A percentile compares a stretch with the other conserved stretches of the same genome.
Conservation (phyloP, 306 rosid species). For the Casuarina cunninghamiana region DNA sequence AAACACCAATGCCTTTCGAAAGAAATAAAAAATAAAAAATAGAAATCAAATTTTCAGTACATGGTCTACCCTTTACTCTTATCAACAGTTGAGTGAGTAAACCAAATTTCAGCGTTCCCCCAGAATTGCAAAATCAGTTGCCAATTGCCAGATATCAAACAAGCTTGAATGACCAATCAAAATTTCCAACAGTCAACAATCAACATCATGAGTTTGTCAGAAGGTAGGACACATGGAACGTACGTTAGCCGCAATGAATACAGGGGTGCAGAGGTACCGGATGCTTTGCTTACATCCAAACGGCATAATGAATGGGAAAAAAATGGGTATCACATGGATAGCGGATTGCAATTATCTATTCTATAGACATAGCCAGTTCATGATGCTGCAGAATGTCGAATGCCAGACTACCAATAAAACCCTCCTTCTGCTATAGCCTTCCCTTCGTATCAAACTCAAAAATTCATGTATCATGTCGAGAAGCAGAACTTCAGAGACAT, state of each 20-base stretch:
- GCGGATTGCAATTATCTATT: constrained; percentile 34
- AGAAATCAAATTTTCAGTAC: neutral
- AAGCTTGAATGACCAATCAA: neutral
- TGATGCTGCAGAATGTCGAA: constrained; percentile 22
- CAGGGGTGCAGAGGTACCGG: constrained; percentile 27
- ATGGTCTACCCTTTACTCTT: neutral
- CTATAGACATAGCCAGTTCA: constrained; percentile 18
- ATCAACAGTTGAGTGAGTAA: neutral
- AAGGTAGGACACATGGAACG: neutral
- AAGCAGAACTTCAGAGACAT: constrained; percentile 35
- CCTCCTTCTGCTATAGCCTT: constrained; percentile 25
- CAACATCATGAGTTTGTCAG: neutral
- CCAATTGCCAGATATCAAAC: neutral
- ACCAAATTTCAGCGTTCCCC: neutral
- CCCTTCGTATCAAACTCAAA: constrained; percentile 14
- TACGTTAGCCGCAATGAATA: constrained; percentile 25
- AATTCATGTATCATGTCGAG: constrained; percentile 25
- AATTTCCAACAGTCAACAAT: neutral
- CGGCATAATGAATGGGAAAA: constrained; percentile 44
- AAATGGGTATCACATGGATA: constrained; percentile 39
- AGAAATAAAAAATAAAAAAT: neutral
- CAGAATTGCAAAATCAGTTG: neutral
- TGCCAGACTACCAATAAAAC: constrained; percentile 19
- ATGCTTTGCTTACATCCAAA: constrained; percentile 45
- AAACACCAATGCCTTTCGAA: too few relatives aligned